These are phyloP conservation scores for Pseudocercospora musae DNA, from an alignment of 2,329 filamentous ascomycete genomes.

Conservation along the genomic window DNA sequence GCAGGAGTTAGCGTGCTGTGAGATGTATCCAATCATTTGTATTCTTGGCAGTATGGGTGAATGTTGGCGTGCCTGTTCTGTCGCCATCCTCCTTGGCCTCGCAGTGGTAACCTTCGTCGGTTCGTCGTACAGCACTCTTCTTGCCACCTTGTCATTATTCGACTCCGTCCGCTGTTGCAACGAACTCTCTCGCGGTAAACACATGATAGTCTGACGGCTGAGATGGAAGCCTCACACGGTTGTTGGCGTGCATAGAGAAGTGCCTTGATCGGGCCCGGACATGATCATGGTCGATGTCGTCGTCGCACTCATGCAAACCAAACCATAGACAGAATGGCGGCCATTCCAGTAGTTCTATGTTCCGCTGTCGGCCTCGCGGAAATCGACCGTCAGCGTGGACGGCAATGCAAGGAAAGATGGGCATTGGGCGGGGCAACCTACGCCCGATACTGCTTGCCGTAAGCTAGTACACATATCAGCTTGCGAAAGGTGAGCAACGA, in stretches of 20 bases:
- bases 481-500: background rate
- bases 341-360: background rate
- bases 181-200: too few species aligned
- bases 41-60: background rate
- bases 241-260: too few species aligned
- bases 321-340: background rate
- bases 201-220: too few species aligned
- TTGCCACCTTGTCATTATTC: background rate
- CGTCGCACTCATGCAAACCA: background rate
- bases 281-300: background rate
- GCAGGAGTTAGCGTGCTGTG: too few species aligned
- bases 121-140: background rate
- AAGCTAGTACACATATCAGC: background rate
- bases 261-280: background rate
- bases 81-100: background rate
- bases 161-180: background rate
- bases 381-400: background rate
- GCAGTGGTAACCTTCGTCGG: too few species aligned
- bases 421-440: slow-evolving; percentile 3
- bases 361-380: background rate
- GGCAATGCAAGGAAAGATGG: background rate
- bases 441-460: background rate
- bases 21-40: background rate
- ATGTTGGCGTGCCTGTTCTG: background rate
- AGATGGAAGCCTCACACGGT: too few species aligned